Conservation (phyloP, 768 basidiomycete species). For the Mycena kentingensis region DNA sequence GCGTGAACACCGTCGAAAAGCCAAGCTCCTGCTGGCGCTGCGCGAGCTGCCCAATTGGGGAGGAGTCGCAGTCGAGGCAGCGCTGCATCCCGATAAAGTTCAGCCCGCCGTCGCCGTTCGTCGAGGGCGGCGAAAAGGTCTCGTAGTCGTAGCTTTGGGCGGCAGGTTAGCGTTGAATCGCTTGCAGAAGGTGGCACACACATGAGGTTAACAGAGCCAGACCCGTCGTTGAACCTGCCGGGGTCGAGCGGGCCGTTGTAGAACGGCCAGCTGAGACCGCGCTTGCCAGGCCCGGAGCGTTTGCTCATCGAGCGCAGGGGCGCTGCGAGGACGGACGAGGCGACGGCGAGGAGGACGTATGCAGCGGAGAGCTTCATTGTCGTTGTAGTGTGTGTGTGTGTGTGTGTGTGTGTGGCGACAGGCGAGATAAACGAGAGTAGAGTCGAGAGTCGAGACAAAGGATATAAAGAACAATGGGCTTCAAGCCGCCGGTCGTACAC, state of each 20-base stretch:
- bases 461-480: not conserved
- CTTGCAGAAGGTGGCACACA: not conserved
- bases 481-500: not conserved
- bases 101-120: constrained; percentile 38
- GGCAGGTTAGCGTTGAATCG: not conserved
- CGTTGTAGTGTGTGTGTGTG: not conserved
- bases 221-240: constrained; percentile 30
- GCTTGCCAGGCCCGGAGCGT: constrained; percentile 35
- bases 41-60: constrained; percentile 34
- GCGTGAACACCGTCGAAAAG: constrained; percentile 21
- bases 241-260: constrained; percentile 32
- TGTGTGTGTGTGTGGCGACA: no score
- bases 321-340: constrained; percentile 17
- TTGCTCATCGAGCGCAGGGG: constrained; percentile 16
- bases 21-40: constrained; percentile 32
- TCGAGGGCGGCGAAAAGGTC: constrained; percentile 36
- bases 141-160: constrained; percentile 39
- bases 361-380: constrained; percentile 15
- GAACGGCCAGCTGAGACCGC: constrained; percentile 40
- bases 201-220: constrained; percentile 34
- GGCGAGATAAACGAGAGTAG: not conserved
- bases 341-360: constrained; percentile 6
- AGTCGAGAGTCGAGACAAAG: not conserved
- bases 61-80: constrained; percentile 39
- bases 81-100: constrained; percentile 43